Evolutionary conservation across 495 filamentous ascomycete genomes (phyloP).

Genomic region (Rostrohypoxylon terebratum): DNA sequence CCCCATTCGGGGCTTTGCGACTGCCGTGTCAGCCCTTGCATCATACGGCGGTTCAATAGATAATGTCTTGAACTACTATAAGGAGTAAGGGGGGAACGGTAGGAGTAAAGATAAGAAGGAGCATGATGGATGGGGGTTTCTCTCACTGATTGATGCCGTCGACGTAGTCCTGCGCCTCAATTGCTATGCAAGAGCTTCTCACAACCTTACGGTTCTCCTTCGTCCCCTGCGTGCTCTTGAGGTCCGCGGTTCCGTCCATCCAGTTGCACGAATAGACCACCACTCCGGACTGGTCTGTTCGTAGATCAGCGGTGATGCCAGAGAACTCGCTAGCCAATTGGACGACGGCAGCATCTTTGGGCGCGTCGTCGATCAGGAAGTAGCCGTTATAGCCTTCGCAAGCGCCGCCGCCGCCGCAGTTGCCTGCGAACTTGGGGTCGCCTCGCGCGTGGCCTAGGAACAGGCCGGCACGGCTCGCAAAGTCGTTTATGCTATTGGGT

Average conservation of each 20-base stretch:
- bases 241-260: conserved; percentile 69
- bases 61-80: neutral
- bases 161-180: conserved; percentile 76
- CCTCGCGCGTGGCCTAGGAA: conserved; percentile 73
- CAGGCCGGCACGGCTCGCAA: conserved; percentile 68
- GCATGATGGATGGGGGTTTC: neutral
- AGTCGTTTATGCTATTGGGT: conserved; percentile 74
- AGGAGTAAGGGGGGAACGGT: neutral
- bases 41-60: too few species aligned
- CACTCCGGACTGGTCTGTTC: conserved; percentile 75
- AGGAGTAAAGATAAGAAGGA: too few species aligned
- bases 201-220: conserved; percentile 60
- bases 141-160: conserved; percentile 80
- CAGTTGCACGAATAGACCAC: conserved; percentile 80
- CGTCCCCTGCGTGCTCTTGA: conserved; percentile 73
- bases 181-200: conserved; percentile 69
- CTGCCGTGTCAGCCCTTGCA: conserved; percentile 37
- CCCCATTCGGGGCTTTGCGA: conserved; percentile 73
- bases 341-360: conserved; percentile 68
- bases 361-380: conserved; percentile 74
- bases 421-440: conserved; percentile 66
- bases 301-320: conserved; percentile 77
- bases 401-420: conserved; percentile 71
- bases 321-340: conserved; percentile 67
- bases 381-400: conserved; percentile 87